phyloP scores from a whole-genome alignment of 306 rosid species.

The Crataegus laevigata region DNA sequence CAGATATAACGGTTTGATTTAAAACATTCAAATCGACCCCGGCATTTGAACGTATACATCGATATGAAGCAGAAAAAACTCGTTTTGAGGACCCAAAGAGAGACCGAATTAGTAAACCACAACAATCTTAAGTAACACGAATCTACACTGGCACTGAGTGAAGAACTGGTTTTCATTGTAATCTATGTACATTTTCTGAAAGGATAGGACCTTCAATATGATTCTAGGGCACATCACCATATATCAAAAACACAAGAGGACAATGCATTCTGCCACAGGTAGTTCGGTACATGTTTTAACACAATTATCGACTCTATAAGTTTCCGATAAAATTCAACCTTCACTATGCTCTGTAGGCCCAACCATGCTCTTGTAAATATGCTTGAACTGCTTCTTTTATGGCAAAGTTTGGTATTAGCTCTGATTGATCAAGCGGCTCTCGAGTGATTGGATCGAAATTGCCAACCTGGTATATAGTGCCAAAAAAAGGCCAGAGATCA shows the following conservation, averaged over 20 bases:
- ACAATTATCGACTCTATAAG: not conserved
- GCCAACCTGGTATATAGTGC: conserved; percentile 53
- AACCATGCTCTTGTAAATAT: conserved; percentile 67
- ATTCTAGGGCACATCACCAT: not conserved
- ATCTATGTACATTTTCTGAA: conserved; percentile 14
- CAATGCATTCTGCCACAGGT: not conserved
- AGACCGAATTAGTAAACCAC: not conserved
- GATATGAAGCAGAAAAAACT: not conserved
- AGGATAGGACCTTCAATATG: conserved; percentile 2
- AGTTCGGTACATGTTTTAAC: not conserved
- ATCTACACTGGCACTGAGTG: not conserved
- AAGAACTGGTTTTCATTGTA: not conserved
- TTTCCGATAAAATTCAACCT: not conserved
- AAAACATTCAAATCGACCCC: not conserved
- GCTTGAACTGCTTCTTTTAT: conserved; percentile 81
- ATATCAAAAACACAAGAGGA: not conserved
- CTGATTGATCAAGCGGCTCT: conserved; percentile 49
- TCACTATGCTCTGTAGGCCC: conserved; percentile 75
- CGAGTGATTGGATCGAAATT: conserved; percentile 75
- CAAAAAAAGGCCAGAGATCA: conserved; percentile 5
- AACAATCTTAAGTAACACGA: not conserved
- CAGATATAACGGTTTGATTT: too few species aligned
- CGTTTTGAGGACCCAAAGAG: not conserved
- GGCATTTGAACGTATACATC: not conserved
- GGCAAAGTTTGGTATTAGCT: conserved; percentile 63